These are phyloP conservation scores for Botrytis hyacinthi DNA, from an alignment of 2,329 filamentous ascomycete genomes.

Conservation along the genomic window DNA sequence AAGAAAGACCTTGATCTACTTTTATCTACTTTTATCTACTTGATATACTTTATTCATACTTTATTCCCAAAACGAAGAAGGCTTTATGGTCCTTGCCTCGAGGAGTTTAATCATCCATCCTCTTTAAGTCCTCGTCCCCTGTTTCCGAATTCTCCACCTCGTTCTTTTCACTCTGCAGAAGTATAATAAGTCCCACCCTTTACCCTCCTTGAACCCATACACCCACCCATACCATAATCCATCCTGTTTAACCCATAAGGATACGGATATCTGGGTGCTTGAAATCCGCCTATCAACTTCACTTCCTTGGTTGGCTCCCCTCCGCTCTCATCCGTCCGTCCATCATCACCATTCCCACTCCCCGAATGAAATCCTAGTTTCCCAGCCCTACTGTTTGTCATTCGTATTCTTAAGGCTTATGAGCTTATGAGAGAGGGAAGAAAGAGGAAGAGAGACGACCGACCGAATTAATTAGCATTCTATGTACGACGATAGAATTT, in stretches of 20 bases:
- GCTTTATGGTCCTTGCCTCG: background rate
- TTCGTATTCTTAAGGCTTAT: conserved; percentile 9
- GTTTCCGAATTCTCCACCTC: conserved; percentile 1
- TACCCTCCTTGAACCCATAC: background rate
- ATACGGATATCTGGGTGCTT: conserved; percentile 1
- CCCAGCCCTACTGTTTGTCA: conserved; percentile 16
- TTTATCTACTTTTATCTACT: background rate
- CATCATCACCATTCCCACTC: background rate
- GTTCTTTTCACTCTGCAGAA: background rate
- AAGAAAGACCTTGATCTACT: background rate
- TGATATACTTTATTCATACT: background rate
- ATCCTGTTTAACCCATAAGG: background rate
- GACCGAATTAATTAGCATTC: background rate
- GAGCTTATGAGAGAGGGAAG: background rate
- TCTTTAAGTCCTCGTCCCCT: background rate
- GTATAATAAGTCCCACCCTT: background rate
- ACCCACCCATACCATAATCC: background rate
- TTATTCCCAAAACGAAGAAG: background rate
- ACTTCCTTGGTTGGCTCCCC: background rate
- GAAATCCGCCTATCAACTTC: background rate
- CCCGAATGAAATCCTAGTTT: conserved; percentile 5
- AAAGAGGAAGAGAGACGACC: background rate
- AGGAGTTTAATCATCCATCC: background rate
- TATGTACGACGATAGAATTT: background rate
- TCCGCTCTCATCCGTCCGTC: conserved; percentile 4